These are phyloP conservation scores for Trichoderma orchidacearum DNA, from an alignment of 495 filamentous ascomycete genomes.

Conservation along the genomic window DNA sequence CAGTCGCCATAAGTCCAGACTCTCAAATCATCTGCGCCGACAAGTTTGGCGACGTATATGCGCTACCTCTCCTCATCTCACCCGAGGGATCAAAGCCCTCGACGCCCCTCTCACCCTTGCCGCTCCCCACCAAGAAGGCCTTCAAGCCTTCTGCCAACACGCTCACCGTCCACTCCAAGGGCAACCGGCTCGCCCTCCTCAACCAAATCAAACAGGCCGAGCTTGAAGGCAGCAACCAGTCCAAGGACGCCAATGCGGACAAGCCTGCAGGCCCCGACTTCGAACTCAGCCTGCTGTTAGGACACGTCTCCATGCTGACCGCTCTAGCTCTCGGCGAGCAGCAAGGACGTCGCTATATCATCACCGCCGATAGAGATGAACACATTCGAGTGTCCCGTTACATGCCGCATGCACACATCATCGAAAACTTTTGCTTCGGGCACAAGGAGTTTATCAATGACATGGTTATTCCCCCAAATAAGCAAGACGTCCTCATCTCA, in stretches of 20 bases:
- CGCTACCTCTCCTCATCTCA: constrained; percentile 58
- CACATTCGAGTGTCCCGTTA: constrained; percentile 87
- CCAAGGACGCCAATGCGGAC: constrained; percentile 23
- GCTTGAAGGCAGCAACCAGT: constrained; percentile 23
- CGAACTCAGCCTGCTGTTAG: constrained; percentile 62
- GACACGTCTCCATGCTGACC: constrained; percentile 89
- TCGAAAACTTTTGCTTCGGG: constrained; percentile 78
- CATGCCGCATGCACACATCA: constrained; percentile 70
- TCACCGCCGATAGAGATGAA: constrained; percentile 90
- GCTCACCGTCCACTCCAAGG: constrained; percentile 70
- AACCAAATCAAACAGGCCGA: constrained; percentile 47
- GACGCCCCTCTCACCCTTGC: not conserved
- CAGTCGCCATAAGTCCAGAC: constrained; percentile 54
- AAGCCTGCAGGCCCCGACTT: constrained; percentile 44
- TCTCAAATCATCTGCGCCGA: constrained; percentile 65
- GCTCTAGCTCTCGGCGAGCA: constrained; percentile 43
- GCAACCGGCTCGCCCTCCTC: constrained; percentile 62
- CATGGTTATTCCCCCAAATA: constrained; percentile 46
- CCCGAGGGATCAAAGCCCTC: not conserved
- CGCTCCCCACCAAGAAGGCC: not conserved
- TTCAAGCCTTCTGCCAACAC: constrained; percentile 45
- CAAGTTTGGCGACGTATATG: constrained; percentile 94
- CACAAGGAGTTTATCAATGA: constrained; percentile 71
- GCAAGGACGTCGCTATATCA: constrained; percentile 47
- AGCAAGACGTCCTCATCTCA: constrained; percentile 54